Percentiles rank a stretch among this genome's conserved stretches.
These are phyloP conservation scores for Cryptosporidium felis DNA, from an alignment of 169 alveolate genomes.

Conservation along the genomic window DNA sequence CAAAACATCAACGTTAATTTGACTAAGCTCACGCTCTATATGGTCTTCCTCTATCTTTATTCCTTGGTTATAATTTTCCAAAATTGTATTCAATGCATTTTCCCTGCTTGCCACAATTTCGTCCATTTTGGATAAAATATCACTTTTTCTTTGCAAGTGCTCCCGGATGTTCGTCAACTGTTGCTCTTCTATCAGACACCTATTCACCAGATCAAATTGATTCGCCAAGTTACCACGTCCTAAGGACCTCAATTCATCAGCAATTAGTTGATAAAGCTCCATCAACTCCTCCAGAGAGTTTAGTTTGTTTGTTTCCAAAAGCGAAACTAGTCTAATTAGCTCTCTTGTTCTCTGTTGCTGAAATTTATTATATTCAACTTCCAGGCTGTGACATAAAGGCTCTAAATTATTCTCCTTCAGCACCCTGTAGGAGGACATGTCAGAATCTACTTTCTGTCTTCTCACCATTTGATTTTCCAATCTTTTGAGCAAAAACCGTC, in stretches of 20 bases:
- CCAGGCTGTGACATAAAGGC: conserved; percentile 61
- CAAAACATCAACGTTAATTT: conserved; percentile 17
- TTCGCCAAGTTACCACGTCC: conserved; percentile 70
- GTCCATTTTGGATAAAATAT: conserved; percentile 29
- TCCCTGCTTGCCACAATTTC: conserved; percentile 47
- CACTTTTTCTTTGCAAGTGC: conserved; percentile 33
- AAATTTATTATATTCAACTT: conserved; percentile 64
- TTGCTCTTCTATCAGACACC: conserved; percentile 66
- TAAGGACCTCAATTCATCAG: conserved; percentile 69
- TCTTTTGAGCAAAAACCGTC: conserved; percentile 22
- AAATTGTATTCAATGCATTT: conserved; percentile 45
- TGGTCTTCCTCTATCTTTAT: conserved; percentile 59
- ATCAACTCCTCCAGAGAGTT: conserved; percentile 63
- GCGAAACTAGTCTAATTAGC: conserved; percentile 40
- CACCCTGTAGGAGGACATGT: conserved; percentile 34
- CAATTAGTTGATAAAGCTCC: conserved; percentile 65
- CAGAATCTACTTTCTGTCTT: conserved; percentile 69
- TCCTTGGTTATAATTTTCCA: conserved; percentile 16
- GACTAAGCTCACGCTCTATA: conserved; percentile 22
- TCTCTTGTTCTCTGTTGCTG: conserved; percentile 70
- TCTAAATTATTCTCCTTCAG: conserved; percentile 60
- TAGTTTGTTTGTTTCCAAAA: conserved; percentile 51
- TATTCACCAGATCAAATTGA: conserved; percentile 69
- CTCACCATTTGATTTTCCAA: conserved; percentile 52
- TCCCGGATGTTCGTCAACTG: conserved; percentile 51